These are phyloP conservation scores for Solanum piurae DNA, from an alignment of 257 asterid genomes.

Conservation along the genomic window DNA sequence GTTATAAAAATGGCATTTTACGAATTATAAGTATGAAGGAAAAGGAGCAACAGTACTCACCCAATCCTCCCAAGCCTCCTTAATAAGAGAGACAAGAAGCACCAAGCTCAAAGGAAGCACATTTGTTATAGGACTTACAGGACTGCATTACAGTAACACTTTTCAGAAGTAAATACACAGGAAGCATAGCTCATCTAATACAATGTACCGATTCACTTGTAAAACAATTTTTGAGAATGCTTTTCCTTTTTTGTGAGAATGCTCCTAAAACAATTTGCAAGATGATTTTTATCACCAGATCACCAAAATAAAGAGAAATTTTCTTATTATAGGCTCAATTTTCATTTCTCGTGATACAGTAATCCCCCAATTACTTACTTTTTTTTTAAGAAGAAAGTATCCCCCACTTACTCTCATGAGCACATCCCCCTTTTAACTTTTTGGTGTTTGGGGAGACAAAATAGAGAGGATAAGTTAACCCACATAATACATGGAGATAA, in stretches of 20 bases:
- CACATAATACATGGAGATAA: not conserved
- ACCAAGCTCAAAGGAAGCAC: conserved; percentile 94
- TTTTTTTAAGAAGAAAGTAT: not conserved
- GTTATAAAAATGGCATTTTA: not conserved
- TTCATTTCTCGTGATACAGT: not conserved
- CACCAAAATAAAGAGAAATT: not conserved
- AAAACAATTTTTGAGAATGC: not conserved
- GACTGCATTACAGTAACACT: conserved; percentile 49
- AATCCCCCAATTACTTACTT: not conserved
- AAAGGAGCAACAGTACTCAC: conserved; percentile 40
- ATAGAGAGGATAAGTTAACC: not conserved
- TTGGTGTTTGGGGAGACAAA: not conserved
- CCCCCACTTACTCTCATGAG: not conserved
- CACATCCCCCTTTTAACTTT: not conserved
- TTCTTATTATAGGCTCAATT: not conserved
- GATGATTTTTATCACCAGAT: not conserved
- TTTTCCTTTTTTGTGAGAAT: not conserved
- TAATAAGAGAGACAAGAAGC: conserved; percentile 90
- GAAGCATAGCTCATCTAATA: not conserved
- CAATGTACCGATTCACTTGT: not conserved
- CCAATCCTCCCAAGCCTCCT: conserved; percentile 99
- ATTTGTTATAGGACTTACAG: conserved; percentile 96
- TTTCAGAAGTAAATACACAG: not conserved
- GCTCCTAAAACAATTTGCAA: not conserved
- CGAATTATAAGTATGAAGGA: not conserved